These are phyloP conservation scores for Skeletonema menzelii DNA, from an alignment of 108 stramenopile species.

Conservation along the genomic window DNA sequence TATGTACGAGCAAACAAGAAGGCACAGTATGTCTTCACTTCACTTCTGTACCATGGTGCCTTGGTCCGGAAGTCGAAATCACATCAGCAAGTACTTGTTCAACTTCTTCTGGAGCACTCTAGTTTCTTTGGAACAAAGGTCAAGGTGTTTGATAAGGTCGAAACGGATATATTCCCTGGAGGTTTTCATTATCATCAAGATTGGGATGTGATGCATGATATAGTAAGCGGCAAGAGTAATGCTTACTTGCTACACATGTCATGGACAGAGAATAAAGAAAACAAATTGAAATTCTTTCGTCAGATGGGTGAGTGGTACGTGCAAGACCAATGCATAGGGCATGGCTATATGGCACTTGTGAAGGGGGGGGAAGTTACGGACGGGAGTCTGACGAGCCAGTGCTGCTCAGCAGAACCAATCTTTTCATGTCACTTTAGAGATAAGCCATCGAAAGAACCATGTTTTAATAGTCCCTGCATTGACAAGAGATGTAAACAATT, in stretches of 20 bases:
- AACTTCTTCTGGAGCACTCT: constrained; percentile 47
- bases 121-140: constrained; percentile 51
- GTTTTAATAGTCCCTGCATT: constrained; percentile 50
- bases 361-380: constrained; percentile 19
- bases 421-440: constrained; percentile 70
- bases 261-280: constrained; percentile 53
- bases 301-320: constrained; percentile 76
- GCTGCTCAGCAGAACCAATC: constrained; percentile 56
- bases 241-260: constrained; percentile 52
- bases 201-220: constrained; percentile 43
- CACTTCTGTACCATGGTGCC: constrained; percentile 43
- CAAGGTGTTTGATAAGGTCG: constrained; percentile 48
- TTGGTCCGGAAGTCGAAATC: constrained; percentile 26
- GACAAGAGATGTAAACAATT: constrained; percentile 35
- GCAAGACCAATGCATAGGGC: constrained; percentile 53
- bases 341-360: constrained; percentile 13
- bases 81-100: constrained; percentile 50
- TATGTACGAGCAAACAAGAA: constrained; percentile 52
- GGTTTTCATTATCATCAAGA: constrained; percentile 48
- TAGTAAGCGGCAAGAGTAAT: constrained; percentile 30
- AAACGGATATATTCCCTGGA: constrained; percentile 44
- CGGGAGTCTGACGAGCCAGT: constrained; percentile 26
- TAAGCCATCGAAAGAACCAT: constrained; percentile 68
- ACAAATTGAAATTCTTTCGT: constrained; percentile 51
- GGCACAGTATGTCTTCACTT: constrained; percentile 50